phyloP scores from a whole-genome alignment of 2,329 filamentous ascomycete species.

The Diaporthe ilicicola region DNA sequence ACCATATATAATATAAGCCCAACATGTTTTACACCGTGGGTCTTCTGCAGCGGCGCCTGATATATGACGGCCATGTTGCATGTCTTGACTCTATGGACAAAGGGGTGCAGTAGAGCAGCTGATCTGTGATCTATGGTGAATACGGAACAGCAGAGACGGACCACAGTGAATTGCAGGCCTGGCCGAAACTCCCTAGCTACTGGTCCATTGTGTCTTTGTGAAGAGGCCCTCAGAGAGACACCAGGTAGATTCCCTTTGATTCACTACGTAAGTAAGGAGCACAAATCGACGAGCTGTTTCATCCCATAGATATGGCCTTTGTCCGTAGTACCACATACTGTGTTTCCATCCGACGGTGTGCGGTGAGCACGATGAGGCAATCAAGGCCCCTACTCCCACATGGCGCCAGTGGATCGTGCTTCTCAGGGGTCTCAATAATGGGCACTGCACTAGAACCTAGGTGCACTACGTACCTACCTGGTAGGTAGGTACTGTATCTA shows the following conservation, averaged over 20 bases:
- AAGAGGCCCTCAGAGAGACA: too few species aligned
- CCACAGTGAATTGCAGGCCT: background rate
- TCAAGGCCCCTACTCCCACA: slow-evolving; percentile 12
- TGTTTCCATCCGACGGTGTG: background rate
- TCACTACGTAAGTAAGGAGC: background rate
- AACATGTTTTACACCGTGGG: background rate
- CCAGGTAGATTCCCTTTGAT: background rate
- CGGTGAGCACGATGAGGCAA: slow-evolving; percentile 12
- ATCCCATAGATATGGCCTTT: background rate
- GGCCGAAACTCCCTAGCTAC: too few species aligned
- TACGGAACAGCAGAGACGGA: background rate
- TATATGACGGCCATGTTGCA: background rate
- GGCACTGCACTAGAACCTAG: background rate
- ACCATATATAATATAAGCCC: background rate
- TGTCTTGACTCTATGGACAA: background rate
- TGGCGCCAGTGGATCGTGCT: slow-evolving; percentile 1
- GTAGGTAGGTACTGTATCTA: background rate
- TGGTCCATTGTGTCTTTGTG: background rate
- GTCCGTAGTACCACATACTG: background rate
- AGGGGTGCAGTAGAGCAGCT: background rate
- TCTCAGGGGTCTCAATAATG: slow-evolving; percentile 18
- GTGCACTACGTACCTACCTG: background rate
- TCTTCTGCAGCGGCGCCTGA: background rate
- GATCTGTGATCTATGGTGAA: background rate
- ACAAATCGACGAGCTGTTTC: background rate